Base-by-base conservation (phyloP, 23 red algal genomes). In the Cyanidium caldarium region DNA sequence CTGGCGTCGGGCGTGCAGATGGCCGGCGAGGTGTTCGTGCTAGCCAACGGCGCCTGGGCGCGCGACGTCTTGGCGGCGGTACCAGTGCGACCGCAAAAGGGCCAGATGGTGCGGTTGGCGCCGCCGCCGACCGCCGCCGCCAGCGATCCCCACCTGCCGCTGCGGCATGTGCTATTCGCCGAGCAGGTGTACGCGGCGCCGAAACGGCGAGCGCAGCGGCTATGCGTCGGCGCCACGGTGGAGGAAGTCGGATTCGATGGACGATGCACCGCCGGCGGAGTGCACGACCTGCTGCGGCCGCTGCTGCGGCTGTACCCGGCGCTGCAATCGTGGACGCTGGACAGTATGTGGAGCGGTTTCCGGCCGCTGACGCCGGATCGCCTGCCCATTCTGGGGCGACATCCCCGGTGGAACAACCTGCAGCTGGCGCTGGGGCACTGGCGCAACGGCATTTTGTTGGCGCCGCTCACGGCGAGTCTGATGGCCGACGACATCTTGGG, bases 371-470 rank as follows among this genome's bases (percentile, higher is more conserved):
- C 92, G 30, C 92, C 92, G 2, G 92, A 98, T 45, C 65, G 44
- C 3, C 45, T 78, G 14, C 92, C 92, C 23, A 83, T 98, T n/a
- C 74, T 98, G 44, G 92, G 92, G 10, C 61, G 1, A 34, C 31
- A 16, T 5, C 38, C 56, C 14, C 51, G 69, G 33, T 98, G 65
- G 70, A 41, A 69, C 3, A 98, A 98, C 33, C 31, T 86, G 29
- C 79, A 65, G 31, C 39, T 88, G 3, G 79, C 72, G 35, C 69
- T 80, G 38, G 92, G 92, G 1, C 82, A 84, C 57, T 42, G 78
- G 40, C 80, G 92, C n/a, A 98, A 98, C 39, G 92, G 92, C 45
- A 85, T 98, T 31, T 65, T 98, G 37, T 73, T 98, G 30, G 70
- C 81, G 13, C 92, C 92, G 2, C 46, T 86, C 25, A 78, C 66